These are phyloP conservation scores for Lipomyces sp. DNA, from an alignment of 805 yeast species.

Conservation along the genomic window DNA sequence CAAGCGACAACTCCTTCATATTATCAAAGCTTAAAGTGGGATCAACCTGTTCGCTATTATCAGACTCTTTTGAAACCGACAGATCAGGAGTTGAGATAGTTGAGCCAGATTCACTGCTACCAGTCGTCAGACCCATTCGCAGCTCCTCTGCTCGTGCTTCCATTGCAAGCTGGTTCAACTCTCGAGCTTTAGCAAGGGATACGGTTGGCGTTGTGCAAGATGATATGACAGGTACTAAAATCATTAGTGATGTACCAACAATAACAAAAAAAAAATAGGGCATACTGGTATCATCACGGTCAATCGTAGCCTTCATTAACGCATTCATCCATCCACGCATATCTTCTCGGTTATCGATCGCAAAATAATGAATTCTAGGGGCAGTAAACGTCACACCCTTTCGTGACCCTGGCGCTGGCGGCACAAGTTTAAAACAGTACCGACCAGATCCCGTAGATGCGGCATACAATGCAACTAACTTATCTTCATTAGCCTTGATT, in stretches of 20 bases:
- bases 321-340: constrained; percentile 97
- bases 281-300: constrained; percentile 69
- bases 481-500: constrained; percentile 76
- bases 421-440: constrained; percentile 86
- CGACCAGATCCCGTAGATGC: constrained; percentile 95
- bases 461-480: constrained; percentile 82
- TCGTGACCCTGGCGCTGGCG: constrained; percentile 96
- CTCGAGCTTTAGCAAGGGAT: constrained; percentile 84
- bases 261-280: background rate
- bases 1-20: constrained; percentile 19
- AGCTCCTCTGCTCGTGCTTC: constrained; percentile 33
- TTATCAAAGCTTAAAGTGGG: constrained; percentile 6
- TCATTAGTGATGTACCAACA: background rate
- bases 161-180: constrained; percentile 48
- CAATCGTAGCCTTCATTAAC: constrained; percentile 92
- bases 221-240: constrained; percentile 81
- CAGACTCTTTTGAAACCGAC: constrained; percentile 22
- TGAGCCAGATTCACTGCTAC: constrained; percentile 19
- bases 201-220: constrained; percentile 97
- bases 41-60: constrained; percentile 23
- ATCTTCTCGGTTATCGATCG: constrained; percentile 88
- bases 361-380: constrained; percentile 94
- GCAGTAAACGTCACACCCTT: constrained; percentile 96
- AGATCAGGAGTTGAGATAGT: constrained; percentile 31
- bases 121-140: constrained; percentile 15